Conservation (phyloP, 441 rosid species). For the Bruguiera hainesii region DNA sequence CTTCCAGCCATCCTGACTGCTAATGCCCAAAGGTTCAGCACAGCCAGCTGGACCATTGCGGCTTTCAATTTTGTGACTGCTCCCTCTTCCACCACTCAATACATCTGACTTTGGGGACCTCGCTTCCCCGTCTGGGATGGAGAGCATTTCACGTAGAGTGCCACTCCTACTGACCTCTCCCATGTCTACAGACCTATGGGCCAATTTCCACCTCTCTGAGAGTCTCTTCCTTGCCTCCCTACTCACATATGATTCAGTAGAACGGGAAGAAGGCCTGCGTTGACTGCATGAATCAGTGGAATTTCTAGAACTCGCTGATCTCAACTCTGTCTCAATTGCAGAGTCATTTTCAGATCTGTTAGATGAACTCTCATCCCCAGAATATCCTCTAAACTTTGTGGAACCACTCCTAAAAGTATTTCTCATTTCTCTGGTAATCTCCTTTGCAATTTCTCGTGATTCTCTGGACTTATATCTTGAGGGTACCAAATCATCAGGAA, state of each 20-base stretch:
- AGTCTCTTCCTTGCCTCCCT: conserved; percentile 92
- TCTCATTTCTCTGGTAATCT: conserved; percentile 66
- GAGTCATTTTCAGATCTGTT: conserved; percentile 66
- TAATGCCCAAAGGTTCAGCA: conserved; percentile 79
- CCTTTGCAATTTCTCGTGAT: conserved; percentile 62
- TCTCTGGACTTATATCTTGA: conserved; percentile 59
- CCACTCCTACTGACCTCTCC: conserved; percentile 50
- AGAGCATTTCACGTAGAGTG: conserved; percentile 95
- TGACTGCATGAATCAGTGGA: conserved; percentile 36
- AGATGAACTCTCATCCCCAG: conserved; percentile 80
- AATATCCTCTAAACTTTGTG: conserved; percentile 56
- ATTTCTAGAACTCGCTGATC: conserved; percentile 39
- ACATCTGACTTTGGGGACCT: conserved; percentile 41
- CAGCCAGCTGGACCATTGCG: conserved; percentile 26
- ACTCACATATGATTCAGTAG: conserved; percentile 61
- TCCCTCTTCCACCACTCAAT: conserved; percentile 31
- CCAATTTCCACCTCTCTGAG: conserved; percentile 93
- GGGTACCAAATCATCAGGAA: conserved; percentile 36
- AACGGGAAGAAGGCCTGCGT: conserved; percentile 38
- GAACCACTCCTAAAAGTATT: conserved; percentile 36
- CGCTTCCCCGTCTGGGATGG: conserved; percentile 56
- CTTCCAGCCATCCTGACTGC: conserved; percentile 98
- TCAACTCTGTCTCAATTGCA: conserved; percentile 58
- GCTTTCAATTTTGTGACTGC: conserved; percentile 28
- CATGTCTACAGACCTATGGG: conserved; percentile 57